Conservation (phyloP, 2,329 filamentous ascomycete species). For the Phialocephala subalpina region DNA sequence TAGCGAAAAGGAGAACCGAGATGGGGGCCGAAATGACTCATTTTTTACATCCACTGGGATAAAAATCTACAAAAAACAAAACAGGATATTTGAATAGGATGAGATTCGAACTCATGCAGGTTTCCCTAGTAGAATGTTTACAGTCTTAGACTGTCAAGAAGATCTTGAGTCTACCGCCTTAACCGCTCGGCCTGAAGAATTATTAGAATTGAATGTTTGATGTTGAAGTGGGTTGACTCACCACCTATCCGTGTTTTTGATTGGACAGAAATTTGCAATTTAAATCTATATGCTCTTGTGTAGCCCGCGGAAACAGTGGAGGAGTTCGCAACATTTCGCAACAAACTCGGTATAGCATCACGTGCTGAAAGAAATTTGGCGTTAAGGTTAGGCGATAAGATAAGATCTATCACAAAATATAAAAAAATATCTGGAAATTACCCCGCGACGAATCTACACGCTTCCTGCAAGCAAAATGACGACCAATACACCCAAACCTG, state of each 20-base stretch:
- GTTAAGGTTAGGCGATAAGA: conserved; percentile 13
- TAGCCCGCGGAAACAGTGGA: not conserved
- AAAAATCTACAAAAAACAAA: not conserved
- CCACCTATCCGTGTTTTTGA: not conserved
- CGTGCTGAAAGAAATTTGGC: not conserved
- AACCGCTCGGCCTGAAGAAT: not conserved
- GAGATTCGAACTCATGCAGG: not conserved
- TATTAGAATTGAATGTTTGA: not conserved
- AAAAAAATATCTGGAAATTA: conserved; percentile 24
- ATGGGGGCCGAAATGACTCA: not conserved
- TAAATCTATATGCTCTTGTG: not conserved
- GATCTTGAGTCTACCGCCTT: conserved; percentile 5
- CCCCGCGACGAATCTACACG: conserved; percentile 26
- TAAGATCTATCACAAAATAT: conserved; percentile 18
- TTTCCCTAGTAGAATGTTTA: conserved; percentile 1
- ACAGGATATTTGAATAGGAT: not conserved
- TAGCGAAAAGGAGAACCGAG: not conserved
- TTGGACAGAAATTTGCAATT: not conserved
- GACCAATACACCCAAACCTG: conserved; percentile 62
- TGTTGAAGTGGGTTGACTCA: not conserved
- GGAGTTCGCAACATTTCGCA: not conserved
- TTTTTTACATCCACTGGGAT: not conserved
- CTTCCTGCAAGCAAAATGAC: conserved; percentile 36
- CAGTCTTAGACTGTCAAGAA: conserved; percentile 1
- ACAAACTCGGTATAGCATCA: not conserved